Conservation (phyloP, 2,329 filamentous ascomycete species). For the Sclerotinia borealis region DNA sequence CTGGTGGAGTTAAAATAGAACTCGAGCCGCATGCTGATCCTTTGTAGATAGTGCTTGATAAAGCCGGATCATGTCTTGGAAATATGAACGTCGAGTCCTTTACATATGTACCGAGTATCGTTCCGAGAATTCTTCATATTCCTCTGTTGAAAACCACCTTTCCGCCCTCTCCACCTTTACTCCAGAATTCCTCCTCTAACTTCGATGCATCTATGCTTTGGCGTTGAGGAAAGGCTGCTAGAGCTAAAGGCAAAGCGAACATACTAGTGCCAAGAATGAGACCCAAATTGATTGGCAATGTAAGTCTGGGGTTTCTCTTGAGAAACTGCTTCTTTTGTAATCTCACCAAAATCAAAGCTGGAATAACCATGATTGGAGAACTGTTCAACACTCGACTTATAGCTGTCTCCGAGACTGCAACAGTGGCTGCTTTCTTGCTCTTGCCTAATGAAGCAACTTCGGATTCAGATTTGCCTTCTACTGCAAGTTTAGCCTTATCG, state of each 20-base stretch:
- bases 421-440: constrained; percentile 77
- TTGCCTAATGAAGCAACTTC: constrained; percentile 72
- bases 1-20: not conserved
- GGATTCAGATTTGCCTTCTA: constrained; percentile 55
- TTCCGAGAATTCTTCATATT: constrained; percentile 47
- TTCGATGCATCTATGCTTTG: constrained; percentile 70
- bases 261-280: constrained; percentile 83
- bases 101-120: not conserved
- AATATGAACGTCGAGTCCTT: not conserved
- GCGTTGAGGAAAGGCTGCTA: constrained; percentile 88
- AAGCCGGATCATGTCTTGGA: not conserved
- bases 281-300: constrained; percentile 77
- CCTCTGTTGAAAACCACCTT: constrained; percentile 96
- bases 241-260: constrained; percentile 79
- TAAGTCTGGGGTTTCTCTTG: constrained; percentile 66
- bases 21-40: constrained; percentile 1
- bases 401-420: constrained; percentile 91
- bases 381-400: constrained; percentile 87
- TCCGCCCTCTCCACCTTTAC: constrained; percentile 68
- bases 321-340: constrained; percentile 83
- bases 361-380: constrained; percentile 94
- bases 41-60: not conserved
- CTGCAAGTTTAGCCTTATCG: constrained; percentile 53
- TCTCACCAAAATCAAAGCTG: constrained; percentile 76
- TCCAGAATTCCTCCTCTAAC: constrained; percentile 83